Conservation (phyloP, 208 protist genomes). For the Acanthamoeba divionensis region DNA sequence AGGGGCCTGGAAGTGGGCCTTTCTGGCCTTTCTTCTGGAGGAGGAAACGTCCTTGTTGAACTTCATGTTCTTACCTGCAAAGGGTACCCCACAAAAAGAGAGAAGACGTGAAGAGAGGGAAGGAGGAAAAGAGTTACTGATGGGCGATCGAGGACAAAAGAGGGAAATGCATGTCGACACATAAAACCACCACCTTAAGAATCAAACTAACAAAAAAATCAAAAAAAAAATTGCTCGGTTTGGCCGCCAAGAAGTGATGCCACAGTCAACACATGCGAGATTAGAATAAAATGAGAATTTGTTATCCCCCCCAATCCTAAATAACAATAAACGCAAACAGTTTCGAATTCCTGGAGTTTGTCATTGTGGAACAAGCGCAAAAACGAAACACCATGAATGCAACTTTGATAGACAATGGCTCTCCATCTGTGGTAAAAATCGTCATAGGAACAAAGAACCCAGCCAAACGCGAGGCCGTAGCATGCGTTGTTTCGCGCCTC, state of each 20-base stretch:
- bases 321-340: not conserved
- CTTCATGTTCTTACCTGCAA: constrained; percentile 8
- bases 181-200: too few species aligned
- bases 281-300: too few species aligned
- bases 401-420: not conserved
- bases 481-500: not conserved
- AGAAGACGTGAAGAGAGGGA: not conserved
- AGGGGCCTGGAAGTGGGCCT: constrained; percentile 98
- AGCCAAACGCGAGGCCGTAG: not conserved
- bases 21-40: constrained; percentile 94
- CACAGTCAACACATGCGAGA: not conserved
- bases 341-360: not conserved
- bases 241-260: not conserved
- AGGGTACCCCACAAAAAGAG: not conserved
- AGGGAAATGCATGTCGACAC: too few species aligned
- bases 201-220: too few species aligned
- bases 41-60: constrained; percentile 76
- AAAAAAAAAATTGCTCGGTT: not conserved
- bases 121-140: not conserved
- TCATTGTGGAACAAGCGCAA: not conserved
- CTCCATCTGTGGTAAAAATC: not conserved
- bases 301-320: too few species aligned
- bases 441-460: not conserved
- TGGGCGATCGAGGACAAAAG: not conserved
- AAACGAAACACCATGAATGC: not conserved